These are phyloP conservation scores for Thecaphora frezii DNA, from an alignment of 1,284 basidiomycete genomes.

Conservation along the genomic window DNA sequence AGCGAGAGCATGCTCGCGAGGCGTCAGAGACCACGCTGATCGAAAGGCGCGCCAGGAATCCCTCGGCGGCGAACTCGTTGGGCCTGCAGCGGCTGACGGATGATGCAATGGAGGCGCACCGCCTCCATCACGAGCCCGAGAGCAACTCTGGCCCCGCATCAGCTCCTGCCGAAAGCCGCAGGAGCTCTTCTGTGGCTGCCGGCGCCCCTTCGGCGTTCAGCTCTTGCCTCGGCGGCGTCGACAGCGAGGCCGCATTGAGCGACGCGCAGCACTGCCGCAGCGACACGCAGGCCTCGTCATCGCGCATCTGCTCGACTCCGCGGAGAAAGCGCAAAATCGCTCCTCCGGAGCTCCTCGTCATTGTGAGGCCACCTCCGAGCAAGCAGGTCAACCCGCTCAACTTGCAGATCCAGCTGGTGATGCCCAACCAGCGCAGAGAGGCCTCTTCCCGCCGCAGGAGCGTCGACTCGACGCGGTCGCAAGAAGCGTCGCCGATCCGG, in stretches of 20 bases:
- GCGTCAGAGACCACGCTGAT: constrained; percentile 30
- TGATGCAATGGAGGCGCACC: neutral
- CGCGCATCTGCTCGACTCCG: constrained; percentile 10
- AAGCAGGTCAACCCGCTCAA: constrained; percentile 84
- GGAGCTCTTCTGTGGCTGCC: neutral
- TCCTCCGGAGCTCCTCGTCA: constrained; percentile 51
- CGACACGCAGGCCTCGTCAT: constrained; percentile 5
- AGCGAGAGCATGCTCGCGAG: constrained; percentile 25
- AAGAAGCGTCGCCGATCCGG: constrained; percentile 6
- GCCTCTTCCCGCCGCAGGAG: constrained; percentile 16
- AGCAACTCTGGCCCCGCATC: neutral
- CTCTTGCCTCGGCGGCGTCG: constrained; percentile 27
- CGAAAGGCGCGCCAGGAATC: constrained; percentile 6
- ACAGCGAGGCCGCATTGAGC: constrained; percentile 33
- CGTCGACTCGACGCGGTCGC: constrained; percentile 18
- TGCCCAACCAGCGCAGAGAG: constrained; percentile 17
- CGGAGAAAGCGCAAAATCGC: constrained; percentile 27
- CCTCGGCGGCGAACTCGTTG: neutral
- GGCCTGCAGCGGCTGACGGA: neutral
- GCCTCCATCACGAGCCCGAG: neutral
- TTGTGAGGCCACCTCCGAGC: constrained; percentile 73
- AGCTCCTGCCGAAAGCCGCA: neutral
- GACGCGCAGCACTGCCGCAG: constrained; percentile 2
- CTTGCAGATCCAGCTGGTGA: constrained; percentile 86
- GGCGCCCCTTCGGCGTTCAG: constrained; percentile 6